Conservation (phyloP, 2,329 filamentous ascomycete species). For the Zelopaecilomyces penicillatus region DNA sequence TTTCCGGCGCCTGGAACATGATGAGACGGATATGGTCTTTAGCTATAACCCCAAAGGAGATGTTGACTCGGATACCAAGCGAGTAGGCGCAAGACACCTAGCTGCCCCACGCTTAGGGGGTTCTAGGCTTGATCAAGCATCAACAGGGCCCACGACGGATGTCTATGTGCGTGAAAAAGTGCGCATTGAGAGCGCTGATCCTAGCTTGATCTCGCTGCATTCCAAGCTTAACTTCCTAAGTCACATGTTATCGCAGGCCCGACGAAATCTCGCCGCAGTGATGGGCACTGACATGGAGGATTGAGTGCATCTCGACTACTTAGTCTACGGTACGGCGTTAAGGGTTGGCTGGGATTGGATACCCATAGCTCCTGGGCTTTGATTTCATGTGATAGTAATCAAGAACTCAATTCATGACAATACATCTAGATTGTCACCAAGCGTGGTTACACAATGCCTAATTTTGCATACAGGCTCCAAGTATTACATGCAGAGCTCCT, state of each 20-base stretch:
- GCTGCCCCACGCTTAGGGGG: constrained; percentile 13
- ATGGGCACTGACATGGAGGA: constrained; percentile 50
- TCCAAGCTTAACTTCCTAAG: constrained; percentile 75
- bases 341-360: constrained; percentile 14
- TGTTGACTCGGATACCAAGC: constrained; percentile 17
- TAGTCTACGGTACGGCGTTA: not conserved
- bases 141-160: constrained; percentile 33
- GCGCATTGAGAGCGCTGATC: constrained; percentile 80
- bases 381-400: too few species aligned
- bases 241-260: constrained; percentile 60
- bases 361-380: constrained; percentile 7
- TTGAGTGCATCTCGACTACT: not conserved
- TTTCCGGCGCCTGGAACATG: constrained; percentile 57
- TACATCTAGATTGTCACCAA: not conserved
- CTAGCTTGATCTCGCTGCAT: constrained; percentile 72
- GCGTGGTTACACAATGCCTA: constrained; percentile 2
- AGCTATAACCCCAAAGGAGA: constrained; percentile 40
- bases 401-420: too few species aligned
- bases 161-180: constrained; percentile 88
- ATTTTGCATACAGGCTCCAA: constrained; percentile 10
- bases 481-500: constrained; percentile 17
- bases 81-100: constrained; percentile 16
- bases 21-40: constrained; percentile 74
- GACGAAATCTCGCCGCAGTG: constrained; percentile 65
- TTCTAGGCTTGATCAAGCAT: not conserved